Evolutionary conservation across 1,139 yeast genomes (phyloP), one percentile per base, ranked within the genome.

Genomic region (Pichiaceae sp.): DNA sequence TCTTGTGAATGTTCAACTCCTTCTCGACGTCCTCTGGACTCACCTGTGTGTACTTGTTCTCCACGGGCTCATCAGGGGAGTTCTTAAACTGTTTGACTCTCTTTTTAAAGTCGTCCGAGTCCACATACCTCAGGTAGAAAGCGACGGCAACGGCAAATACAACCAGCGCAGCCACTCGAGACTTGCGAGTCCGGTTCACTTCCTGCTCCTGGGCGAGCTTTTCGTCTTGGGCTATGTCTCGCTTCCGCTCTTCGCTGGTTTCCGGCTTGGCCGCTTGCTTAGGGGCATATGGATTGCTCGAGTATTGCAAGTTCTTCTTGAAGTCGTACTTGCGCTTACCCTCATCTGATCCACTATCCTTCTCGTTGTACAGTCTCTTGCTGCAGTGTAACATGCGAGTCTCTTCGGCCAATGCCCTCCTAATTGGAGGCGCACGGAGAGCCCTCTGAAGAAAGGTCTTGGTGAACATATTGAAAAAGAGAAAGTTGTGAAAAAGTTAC

Each of bases 261-360:
- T 21, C 11, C 9, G 24, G 11, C 16, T 5, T 14, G 15, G 21
- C 16, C 11, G 30, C 14, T 9, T 5, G 7, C 17, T 14, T 4
- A 5, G 23, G 16, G 7, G 15, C 11, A 7, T 19, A 15, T n/a
- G 17, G 16, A 14, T n/a, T 25, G 14, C 14, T 9, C 16, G 31
- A 7, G 28, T 20, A 12, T 9, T 21, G 7, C 24, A 33, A 18
- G 7, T 28, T 26, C 26, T 33, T 31, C 26, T 20, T 26, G 11
- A 33, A 33, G 12, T 27, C 27, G 31, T 33, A 33, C 17, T 33
- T 33, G 14, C 14, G 8, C 6, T 9, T 8, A 25, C 28, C 28
- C n/a, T 25, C n/a, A 12, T 5, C 6, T 15, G 14, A 15, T 5
- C n/a, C 16, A 15, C n/a, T 15, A 15, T 25, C 24, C 24, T 21